Evolutionary conservation across 257 asterid species (phyloP), one percentile per base, ranked within the genome.

Genomic region (Solanum rostratum): DNA sequence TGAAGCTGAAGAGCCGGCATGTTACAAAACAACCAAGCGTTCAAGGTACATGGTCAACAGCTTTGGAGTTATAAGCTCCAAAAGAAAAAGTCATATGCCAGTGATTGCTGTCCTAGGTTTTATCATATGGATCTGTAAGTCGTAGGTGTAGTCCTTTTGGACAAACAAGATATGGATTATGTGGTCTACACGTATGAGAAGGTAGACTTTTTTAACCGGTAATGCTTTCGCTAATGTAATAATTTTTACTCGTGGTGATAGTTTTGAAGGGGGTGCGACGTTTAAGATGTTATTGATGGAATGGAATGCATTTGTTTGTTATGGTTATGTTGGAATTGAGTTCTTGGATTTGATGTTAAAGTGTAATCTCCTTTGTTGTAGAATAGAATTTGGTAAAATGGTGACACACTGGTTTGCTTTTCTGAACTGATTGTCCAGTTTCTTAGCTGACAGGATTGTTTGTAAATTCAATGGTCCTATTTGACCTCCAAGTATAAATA

Each of bases 41-140:
- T 83, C 99, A 94, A 90, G 97, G 99, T 80, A 94, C 99, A 11
- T 94, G 98, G 99, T 90, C 91, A 2, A 94, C 97, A 4, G 93
- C 70, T 76, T 81, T 91, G 90, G 90, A 90, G 91, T 81, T 92
- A 41, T 87, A 83, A 91, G 73, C 24, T 2, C 45, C 69, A 3
- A 83, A 5, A 27, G 27, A 16, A 50, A 0, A 76, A 1, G 4
- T 27, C 8, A 6, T 7, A 49, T 27, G 82, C 22, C 7, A 22
- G 60, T 49, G 18, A 15, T 76, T 2, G 27, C 80, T 76, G 82
- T 15, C 18, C 27, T 76, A 50, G 63, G 27, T 76, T 16, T 76
- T 50, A 10, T 76, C 7, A 76, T 50, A 14, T 76, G 62, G 0
- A 27, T 49, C 2, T 1, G 24, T 76, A 76, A 27, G 19, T 76